Base-by-base conservation (phyloP, 768 basidiomycete genomes). In the Leccinum incarnatum region DNA sequence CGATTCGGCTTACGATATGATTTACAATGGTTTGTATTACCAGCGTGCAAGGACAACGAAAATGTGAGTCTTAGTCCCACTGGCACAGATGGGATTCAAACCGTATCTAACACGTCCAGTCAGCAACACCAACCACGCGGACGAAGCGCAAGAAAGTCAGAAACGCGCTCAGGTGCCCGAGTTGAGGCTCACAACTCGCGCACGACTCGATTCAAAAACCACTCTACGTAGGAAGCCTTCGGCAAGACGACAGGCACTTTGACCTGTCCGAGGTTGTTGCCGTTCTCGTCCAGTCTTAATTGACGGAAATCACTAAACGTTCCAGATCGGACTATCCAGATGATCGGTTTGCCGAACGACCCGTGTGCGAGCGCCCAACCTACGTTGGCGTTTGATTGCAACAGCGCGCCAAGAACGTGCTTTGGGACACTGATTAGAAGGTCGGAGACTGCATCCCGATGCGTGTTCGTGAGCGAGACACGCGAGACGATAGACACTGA, bases 161-260 rank as follows among this genome's bases (percentile, higher is more conserved):
- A 40, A 40, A 40, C 37, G 37, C 17, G 8, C 17, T 9, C 5
- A 23, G 21, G 21, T 12, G 11, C 45, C 21, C 12, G 21, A 19
- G 21, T 5, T 7, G 21, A 21, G 8, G n/a, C 17, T 55, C 53
- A 65, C 23, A 60, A 32, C 45, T 70, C 68, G n/a, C n/a, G 21
- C 17, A 60, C 21, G 7, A 69, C 68, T 30, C 54, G 62, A 14
- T 46, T 12, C 49, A 32, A 30, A 12, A 69, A 53, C 68, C 68
- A 69, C 7, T 57, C 25, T 0, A 58, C 52, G 1, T 56, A 53
- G 3, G 21, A 32, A 15, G 34, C 9, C 25, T 68, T 58, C 29
- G 60, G 60, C 5, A 69, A n/a, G n/a, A 66, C 60, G 14, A 69
- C 60, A 0, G 65, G 69, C 30, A 67, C 59, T 9, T 70, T 70